phyloP scores from a whole-genome alignment of 1,139 yeast genomes.

The Yamadazyma triangularis region DNA sequence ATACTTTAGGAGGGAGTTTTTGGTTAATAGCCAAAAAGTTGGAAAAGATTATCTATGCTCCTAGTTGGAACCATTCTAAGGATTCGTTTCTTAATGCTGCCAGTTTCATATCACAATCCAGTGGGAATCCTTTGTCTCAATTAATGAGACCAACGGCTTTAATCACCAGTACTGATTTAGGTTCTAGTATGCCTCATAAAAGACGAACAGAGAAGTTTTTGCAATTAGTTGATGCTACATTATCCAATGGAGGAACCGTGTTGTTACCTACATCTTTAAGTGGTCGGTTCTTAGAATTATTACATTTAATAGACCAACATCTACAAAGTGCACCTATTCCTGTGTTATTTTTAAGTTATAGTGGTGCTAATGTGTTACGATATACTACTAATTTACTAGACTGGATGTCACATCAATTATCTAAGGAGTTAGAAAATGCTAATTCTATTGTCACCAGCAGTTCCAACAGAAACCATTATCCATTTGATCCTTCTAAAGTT shows the following conservation, averaged over 20 bases:
- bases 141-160: constrained; percentile 79
- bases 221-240: constrained; percentile 58
- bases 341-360: constrained; percentile 67
- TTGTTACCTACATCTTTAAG: constrained; percentile 82
- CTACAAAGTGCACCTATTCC: constrained; percentile 60
- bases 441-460: constrained; percentile 20
- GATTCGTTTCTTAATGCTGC: constrained; percentile 84
- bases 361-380: constrained; percentile 73
- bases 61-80: constrained; percentile 92
- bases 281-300: constrained; percentile 75
- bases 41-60: constrained; percentile 82
- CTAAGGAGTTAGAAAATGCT: constrained; percentile 72
- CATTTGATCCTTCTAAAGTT: constrained; percentile 66
- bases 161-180: constrained; percentile 71
- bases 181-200: constrained; percentile 62
- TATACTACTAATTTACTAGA: constrained; percentile 89
- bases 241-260: constrained; percentile 71
- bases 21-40: constrained; percentile 76
- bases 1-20: constrained; percentile 84
- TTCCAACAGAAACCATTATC: constrained; percentile 54
- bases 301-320: constrained; percentile 63
- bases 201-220: constrained; percentile 62
- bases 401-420: constrained; percentile 85
- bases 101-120: constrained; percentile 48
- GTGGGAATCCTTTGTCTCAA: constrained; percentile 54